These are phyloP conservation scores for Exophiala aquamarina DNA, from an alignment of 2,329 filamentous ascomycete species.

Conservation along the genomic window DNA sequence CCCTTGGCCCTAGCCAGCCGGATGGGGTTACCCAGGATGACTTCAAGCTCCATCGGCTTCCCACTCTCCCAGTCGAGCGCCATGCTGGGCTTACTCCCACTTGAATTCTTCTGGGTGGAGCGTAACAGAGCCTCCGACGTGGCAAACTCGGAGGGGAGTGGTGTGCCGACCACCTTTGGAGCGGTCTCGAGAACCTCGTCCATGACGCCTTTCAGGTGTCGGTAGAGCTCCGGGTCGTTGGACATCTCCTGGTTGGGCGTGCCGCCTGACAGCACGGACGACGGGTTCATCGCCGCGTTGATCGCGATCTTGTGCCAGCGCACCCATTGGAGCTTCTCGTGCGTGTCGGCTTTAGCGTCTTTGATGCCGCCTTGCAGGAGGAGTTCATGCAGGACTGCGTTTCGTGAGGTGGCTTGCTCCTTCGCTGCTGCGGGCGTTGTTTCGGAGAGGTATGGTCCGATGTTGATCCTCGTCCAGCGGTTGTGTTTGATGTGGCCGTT, in stretches of 20 bases:
- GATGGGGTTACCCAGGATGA: constrained; percentile 70
- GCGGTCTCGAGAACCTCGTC: constrained; percentile 66
- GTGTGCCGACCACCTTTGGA: constrained; percentile 61
- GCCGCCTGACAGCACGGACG: constrained; percentile 65
- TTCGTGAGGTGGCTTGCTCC: constrained; percentile 33
- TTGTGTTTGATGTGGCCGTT: constrained; percentile 68
- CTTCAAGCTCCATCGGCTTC: constrained; percentile 68
- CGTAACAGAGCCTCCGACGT: constrained; percentile 62
- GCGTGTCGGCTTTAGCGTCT: constrained; percentile 64
- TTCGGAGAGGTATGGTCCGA: constrained; percentile 64
- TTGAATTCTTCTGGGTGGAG: constrained; percentile 62
- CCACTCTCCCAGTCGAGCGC: constrained; percentile 68
- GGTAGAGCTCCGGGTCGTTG: constrained; percentile 60
- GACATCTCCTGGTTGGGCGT: constrained; percentile 67
- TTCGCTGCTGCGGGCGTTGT: constrained; percentile 36
- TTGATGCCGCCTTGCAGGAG: constrained; percentile 55
- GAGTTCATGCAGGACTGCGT: constrained; percentile 49
- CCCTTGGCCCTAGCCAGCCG: constrained; percentile 63
- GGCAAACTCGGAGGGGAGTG: constrained; percentile 61
- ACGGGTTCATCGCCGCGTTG: constrained; percentile 74
- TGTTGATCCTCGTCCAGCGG: constrained; percentile 70
- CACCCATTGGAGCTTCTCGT: constrained; percentile 67
- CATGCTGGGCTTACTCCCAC: constrained; percentile 56
- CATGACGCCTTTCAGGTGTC: constrained; percentile 67
- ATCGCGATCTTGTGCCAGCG: constrained; percentile 77